A percentile compares a stretch with the other conserved stretches of the same genome.
These are phyloP conservation scores for Brassica incana DNA, from an alignment of 345 rosid genomes.

Conservation along the genomic window DNA sequence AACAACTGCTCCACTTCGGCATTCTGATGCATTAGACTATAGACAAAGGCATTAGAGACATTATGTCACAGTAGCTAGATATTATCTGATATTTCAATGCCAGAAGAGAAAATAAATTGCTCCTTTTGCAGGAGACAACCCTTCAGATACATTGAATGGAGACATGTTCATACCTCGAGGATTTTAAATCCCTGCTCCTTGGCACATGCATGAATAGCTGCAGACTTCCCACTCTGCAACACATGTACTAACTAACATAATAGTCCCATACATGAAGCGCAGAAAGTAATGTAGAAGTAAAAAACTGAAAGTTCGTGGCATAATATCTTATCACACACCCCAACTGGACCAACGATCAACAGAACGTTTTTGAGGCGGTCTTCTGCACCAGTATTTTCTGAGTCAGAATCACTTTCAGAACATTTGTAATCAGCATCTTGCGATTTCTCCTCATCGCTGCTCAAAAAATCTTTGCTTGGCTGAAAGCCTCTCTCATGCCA, in stretches of 20 bases:
- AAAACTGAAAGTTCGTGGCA: constrained; percentile 14
- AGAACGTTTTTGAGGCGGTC: constrained; percentile 71
- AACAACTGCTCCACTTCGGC: constrained; percentile 73
- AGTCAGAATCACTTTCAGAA: constrained; percentile 59
- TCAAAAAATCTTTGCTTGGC: constrained; percentile 42
- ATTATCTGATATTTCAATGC: background rate
- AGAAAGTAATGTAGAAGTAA: background rate
- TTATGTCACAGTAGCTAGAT: background rate
- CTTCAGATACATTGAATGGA: constrained; percentile 7
- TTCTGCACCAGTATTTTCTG: constrained; percentile 50
- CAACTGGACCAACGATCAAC: constrained; percentile 74
- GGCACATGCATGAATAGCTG: constrained; percentile 90
- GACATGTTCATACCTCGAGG: constrained; percentile 63
- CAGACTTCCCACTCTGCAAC: constrained; percentile 95
- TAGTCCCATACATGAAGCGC: constrained; percentile 1
- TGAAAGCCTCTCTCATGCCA: constrained; percentile 63
- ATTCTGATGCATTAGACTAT: constrained; percentile 86
- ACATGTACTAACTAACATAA: constrained; percentile 27
- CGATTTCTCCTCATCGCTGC: constrained; percentile 38
- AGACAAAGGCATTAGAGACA: constrained; percentile 12
- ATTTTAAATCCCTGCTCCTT: constrained; percentile 86
- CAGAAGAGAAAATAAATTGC: background rate
- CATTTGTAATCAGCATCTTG: constrained; percentile 48
- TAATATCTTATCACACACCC: constrained; percentile 47
- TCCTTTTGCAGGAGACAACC: background rate